These are phyloP conservation scores for Jackrogersella minutella DNA, from an alignment of 495 filamentous ascomycete genomes.

Conservation along the genomic window DNA sequence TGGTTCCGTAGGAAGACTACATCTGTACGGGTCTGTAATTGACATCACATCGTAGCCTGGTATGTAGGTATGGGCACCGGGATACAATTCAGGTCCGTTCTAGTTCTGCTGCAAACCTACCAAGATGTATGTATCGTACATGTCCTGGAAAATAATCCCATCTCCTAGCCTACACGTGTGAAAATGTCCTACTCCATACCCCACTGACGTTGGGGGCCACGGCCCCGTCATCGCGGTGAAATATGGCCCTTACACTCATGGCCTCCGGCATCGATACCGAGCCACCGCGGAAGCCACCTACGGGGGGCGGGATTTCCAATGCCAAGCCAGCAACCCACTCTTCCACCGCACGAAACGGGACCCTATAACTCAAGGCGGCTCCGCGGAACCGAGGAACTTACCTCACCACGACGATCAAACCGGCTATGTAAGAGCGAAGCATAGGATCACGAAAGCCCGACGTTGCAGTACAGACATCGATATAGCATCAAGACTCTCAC, in stretches of 20 bases:
- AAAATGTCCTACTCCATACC: neutral
- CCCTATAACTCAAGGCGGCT: neutral
- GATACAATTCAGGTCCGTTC: slow-evolving; percentile 3
- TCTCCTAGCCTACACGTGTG: too few species aligned
- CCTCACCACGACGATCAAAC: neutral
- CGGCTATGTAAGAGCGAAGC: neutral
- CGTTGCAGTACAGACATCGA: slow-evolving; percentile 13
- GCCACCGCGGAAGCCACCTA: neutral
- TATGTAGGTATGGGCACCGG: neutral
- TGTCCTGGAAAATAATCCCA: neutral
- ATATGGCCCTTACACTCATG: neutral
- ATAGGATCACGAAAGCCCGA: neutral
- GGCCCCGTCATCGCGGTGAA: neutral
- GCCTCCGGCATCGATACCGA: neutral
- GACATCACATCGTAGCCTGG: neutral
- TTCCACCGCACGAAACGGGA: neutral
- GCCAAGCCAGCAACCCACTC: neutral
- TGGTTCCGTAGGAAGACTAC: neutral
- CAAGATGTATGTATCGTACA: neutral
- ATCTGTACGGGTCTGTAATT: neutral
- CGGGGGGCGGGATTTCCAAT: neutral
- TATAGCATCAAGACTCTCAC: too few species aligned
- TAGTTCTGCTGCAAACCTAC: neutral
- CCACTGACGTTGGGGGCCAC: neutral
- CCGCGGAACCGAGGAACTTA: neutral